These are phyloP conservation scores for Alternaria brassicicola DNA, from an alignment of 2,329 filamentous ascomycete genomes.

Conservation along the genomic window DNA sequence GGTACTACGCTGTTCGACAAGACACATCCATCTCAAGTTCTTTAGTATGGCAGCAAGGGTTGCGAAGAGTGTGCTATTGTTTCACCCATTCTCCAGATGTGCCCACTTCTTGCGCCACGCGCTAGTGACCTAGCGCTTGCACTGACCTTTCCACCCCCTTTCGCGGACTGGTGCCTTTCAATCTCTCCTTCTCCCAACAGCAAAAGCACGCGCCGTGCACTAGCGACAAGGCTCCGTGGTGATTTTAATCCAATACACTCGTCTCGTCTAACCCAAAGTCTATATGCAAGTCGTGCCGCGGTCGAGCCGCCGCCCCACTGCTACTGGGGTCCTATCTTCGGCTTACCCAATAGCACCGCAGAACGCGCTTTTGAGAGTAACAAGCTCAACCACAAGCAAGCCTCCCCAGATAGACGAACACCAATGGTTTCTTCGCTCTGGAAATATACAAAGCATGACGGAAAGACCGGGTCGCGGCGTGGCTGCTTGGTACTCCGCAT, in stretches of 20 bases:
- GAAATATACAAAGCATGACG: background rate
- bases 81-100: background rate
- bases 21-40: background rate
- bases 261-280: background rate
- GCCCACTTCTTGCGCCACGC: background rate
- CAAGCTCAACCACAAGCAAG: slow-evolving; percentile 19
- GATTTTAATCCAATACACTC: background rate
- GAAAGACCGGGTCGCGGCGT: slow-evolving; percentile 12
- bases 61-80: background rate
- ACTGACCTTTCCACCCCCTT: background rate
- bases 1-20: background rate
- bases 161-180: background rate
- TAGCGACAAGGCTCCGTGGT: background rate
- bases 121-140: background rate
- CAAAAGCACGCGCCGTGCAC: background rate
- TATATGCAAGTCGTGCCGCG: slow-evolving; percentile 13
- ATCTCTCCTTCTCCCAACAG: background rate
- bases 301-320: slow-evolving; percentile 15
- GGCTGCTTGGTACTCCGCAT: slow-evolving; percentile 10
- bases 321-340: background rate
- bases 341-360: slow-evolving; percentile 19
- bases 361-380: slow-evolving; percentile 14
- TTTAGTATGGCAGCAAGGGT: background rate
- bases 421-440: slow-evolving; percentile 19
- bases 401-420: slow-evolving; percentile 12